Conservation (phyloP, 2,329 filamentous ascomycete species). For the Fusarium algeriense region DNA sequence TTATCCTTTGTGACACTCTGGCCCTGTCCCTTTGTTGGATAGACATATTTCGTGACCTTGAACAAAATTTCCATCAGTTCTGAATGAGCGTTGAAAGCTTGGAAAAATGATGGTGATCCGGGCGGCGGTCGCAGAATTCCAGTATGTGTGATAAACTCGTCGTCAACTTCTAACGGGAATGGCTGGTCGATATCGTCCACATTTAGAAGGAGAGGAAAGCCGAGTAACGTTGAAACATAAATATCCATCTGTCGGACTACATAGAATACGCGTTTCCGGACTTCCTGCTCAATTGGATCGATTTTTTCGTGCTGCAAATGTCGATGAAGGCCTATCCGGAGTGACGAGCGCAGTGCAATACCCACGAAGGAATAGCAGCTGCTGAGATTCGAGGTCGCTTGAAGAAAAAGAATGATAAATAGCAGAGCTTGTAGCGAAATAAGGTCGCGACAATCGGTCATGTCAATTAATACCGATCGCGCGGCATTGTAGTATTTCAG, state of each 20-base stretch:
- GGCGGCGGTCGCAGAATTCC: slow-evolving; percentile 67
- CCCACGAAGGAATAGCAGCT: slow-evolving; percentile 86
- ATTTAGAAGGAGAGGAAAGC: slow-evolving; percentile 73
- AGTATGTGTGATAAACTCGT: slow-evolving; percentile 73
- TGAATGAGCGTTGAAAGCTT: slow-evolving; percentile 75
- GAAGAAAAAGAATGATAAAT: slow-evolving; percentile 85
- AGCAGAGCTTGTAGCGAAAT: slow-evolving; percentile 79
- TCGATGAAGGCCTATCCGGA: slow-evolving; percentile 83
- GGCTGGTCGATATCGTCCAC: slow-evolving; percentile 76
- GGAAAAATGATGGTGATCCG: slow-evolving; percentile 69
- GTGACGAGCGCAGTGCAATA: slow-evolving; percentile 79
- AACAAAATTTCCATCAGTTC: slow-evolving; percentile 72
- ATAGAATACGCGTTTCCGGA: slow-evolving; percentile 74
- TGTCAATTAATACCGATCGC: slow-evolving; percentile 72
- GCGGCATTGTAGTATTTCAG: slow-evolving; percentile 80
- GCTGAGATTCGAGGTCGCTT: slow-evolving; percentile 81
- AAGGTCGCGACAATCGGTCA: slow-evolving; percentile 79
- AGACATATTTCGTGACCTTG: slow-evolving; percentile 74
- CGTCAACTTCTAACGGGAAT: slow-evolving; percentile 73
- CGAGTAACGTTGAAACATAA: slow-evolving; percentile 75
- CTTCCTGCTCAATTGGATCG: slow-evolving; percentile 72
- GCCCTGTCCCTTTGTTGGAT: slow-evolving; percentile 70
- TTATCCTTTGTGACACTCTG: slow-evolving; percentile 59
- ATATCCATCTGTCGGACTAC: slow-evolving; percentile 78
- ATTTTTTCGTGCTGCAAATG: slow-evolving; percentile 74